These are phyloP conservation scores for Claviceps sp. DNA, from an alignment of 2,329 filamentous ascomycete species.

Conservation along the genomic window DNA sequence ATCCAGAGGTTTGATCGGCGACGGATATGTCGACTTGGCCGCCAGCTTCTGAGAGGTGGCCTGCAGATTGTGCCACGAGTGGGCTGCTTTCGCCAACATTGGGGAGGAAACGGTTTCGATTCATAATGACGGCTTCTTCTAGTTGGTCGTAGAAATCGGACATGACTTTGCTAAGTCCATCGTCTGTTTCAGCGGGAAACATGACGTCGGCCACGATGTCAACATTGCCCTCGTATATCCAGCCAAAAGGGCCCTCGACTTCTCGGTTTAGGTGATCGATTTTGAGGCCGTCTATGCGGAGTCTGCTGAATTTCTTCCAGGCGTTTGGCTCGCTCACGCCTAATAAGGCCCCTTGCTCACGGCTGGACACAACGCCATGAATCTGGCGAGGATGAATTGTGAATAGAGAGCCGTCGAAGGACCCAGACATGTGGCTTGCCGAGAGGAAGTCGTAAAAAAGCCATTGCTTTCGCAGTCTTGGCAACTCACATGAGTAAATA, in stretches of 20 bases:
- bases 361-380: slow-evolving; percentile 58
- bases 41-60: slow-evolving; percentile 20
- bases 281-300: slow-evolving; percentile 83
- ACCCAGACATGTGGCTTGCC: slow-evolving; percentile 91
- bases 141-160: slow-evolving; percentile 94
- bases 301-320: slow-evolving; percentile 92
- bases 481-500: slow-evolving; percentile 90
- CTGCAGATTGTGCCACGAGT: slow-evolving; percentile 15
- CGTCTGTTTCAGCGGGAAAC: slow-evolving; percentile 78
- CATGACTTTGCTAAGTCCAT: slow-evolving; percentile 85
- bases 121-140: slow-evolving; percentile 79
- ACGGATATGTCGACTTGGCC: slow-evolving; percentile 6
- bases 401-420: slow-evolving; percentile 89
- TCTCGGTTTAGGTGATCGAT: slow-evolving; percentile 94
- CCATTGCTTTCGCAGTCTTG: slow-evolving; percentile 88
- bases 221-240: slow-evolving; percentile 95
- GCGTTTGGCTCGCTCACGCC: slow-evolving; percentile 51
- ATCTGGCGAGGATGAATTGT: slow-evolving; percentile 91
- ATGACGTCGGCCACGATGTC: slow-evolving; percentile 94
- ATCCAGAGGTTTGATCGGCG: slow-evolving; percentile 6
- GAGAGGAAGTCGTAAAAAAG: slow-evolving; percentile 95
- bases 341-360: slow-evolving; percentile 37
- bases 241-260: slow-evolving; percentile 86
- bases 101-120: slow-evolving; percentile 50
- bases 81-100: slow-evolving; percentile 23